Conservation (phyloP, 257 asterid species). For the Solanum sitiens region DNA sequence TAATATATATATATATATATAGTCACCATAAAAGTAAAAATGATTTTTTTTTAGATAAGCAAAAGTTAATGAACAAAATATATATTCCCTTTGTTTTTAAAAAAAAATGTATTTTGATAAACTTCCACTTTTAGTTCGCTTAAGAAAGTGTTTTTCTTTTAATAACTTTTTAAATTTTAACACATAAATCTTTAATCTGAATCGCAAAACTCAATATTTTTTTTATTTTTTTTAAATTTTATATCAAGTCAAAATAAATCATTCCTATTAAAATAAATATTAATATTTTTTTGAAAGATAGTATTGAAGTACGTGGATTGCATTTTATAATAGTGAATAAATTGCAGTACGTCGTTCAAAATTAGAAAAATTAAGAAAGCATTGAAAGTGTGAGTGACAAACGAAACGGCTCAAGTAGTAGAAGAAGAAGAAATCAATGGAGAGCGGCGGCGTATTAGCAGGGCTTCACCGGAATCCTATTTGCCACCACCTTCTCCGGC, state of each 20-base stretch:
- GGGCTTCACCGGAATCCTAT: slow-evolving; percentile 9
- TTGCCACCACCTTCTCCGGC: not conserved
- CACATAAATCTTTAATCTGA: too few species aligned
- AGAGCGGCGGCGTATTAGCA: slow-evolving; percentile 10
- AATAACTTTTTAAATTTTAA: too few species aligned
- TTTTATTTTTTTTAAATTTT: too few species aligned
- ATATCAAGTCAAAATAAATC: too few species aligned
- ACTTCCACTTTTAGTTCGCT: too few species aligned
- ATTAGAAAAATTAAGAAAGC: not conserved
- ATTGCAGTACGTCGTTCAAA: not conserved
- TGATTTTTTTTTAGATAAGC: too few species aligned
- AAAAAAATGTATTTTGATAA: too few species aligned
- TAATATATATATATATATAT: too few species aligned
- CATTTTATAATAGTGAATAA: not conserved
- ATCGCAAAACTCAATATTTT: too few species aligned
- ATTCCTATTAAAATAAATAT: too few species aligned
- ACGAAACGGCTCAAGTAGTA: not conserved
- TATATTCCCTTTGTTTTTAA: not conserved
- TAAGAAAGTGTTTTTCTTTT: too few species aligned
- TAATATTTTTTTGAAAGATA: too few species aligned
- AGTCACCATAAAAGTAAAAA: not conserved
- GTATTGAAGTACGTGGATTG: not conserved
- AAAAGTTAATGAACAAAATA: not conserved
- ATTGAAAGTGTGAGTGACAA: not conserved
- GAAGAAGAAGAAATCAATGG: not conserved